phyloP scores from a whole-genome alignment of 345 rosid genomes.

The Rhodomyrtus tomentosa region DNA sequence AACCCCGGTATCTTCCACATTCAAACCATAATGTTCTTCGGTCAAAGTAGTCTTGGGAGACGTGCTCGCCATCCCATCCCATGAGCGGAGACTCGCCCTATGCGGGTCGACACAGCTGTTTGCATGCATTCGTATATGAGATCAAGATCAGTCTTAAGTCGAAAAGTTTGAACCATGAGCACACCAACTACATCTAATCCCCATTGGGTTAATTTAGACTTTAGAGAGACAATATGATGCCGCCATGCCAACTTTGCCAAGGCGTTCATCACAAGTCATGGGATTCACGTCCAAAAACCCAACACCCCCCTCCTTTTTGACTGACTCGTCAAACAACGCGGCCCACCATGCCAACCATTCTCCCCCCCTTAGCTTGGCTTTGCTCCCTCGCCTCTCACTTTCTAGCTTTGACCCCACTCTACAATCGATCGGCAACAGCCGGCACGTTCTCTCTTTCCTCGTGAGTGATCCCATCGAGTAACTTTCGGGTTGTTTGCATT shows the following conservation, averaged over 20 bases:
- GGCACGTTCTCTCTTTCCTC: background rate
- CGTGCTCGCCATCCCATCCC: rapidly evolving
- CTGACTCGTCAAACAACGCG: conserved; percentile 4
- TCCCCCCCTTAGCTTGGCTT: background rate
- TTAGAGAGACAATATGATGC: background rate
- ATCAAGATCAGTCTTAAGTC: background rate
- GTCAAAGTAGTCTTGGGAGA: background rate
- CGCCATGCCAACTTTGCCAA: background rate
- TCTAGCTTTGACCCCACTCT: background rate
- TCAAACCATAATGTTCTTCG: background rate
- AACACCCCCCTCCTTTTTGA: background rate
- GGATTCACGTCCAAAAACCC: background rate
- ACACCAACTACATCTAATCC: background rate
- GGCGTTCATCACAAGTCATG: background rate
- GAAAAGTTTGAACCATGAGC: background rate
- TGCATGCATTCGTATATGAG: background rate
- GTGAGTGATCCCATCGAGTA: background rate
- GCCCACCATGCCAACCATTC: background rate
- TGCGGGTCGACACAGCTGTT: background rate
- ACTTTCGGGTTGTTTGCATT: background rate
- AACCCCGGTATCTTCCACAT: background rate
- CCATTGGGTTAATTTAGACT: background rate
- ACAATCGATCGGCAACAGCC: background rate
- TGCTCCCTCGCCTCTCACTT: background rate
- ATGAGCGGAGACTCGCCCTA: background rate